A percentile compares a stretch with the other conserved stretches of the same genome.
Evolutionary conservation across 108 stramenopile species (phyloP).

Genomic region (Skeletonema marinoi): DNA sequence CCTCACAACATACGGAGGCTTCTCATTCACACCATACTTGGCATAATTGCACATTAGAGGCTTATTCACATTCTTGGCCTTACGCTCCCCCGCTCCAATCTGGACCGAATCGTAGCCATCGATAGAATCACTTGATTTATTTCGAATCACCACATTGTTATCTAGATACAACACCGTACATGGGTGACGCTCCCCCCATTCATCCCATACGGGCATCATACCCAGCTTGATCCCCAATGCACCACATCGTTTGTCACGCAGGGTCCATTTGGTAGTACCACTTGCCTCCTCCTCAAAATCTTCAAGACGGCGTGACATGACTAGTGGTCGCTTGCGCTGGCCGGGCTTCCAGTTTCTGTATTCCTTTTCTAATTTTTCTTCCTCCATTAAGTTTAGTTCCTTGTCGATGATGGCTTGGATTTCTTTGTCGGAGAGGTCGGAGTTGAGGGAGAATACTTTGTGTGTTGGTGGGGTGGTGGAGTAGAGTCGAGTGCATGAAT

Average conservation of each 20-base stretch:
- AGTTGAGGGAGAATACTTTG: conserved; percentile 50
- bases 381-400: conserved; percentile 56
- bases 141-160: conserved; percentile 88
- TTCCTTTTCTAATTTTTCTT: conserved; percentile 48
- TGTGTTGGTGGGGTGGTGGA: conserved; percentile 15
- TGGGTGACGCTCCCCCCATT: conserved; percentile 94
- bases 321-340: conserved; percentile 77
- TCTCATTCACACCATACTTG: conserved; percentile 56
- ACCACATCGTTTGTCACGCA: conserved; percentile 85
- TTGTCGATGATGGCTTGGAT: conserved; percentile 70
- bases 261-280: conserved; percentile 64
- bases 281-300: conserved; percentile 73
- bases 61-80: conserved; percentile 86
- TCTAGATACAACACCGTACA: conserved; percentile 94
- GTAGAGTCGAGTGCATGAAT: not conserved
- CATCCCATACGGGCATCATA: conserved; percentile 97
- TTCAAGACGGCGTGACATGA: conserved; percentile 62
- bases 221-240: conserved; percentile 96
- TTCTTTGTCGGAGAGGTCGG: conserved; percentile 59
- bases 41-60: conserved; percentile 71
- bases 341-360: conserved; percentile 86
- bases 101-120: conserved; percentile 92
- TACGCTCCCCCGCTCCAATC: conserved; percentile 94
- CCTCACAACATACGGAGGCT: conserved; percentile 79
- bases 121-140: conserved; percentile 76